These are phyloP conservation scores for Zizania latifolia DNA, from an alignment of 176 grass and related monocot species.

Conservation along the genomic window DNA sequence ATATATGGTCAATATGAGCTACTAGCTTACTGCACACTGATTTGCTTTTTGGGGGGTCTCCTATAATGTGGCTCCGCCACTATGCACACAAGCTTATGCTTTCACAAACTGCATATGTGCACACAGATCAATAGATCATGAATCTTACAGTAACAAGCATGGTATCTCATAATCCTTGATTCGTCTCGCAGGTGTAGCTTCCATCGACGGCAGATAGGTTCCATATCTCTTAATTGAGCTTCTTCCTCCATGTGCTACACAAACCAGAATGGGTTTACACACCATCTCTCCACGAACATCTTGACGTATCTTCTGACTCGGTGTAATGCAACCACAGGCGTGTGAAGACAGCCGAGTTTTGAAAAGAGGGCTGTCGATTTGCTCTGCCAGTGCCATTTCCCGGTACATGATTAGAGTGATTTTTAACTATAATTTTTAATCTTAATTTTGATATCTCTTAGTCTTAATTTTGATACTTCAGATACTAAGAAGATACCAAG, in stretches of 20 bases:
- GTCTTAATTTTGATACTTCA: no score
- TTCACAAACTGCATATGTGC: background rate
- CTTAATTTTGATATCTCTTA: no score
- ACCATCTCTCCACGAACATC: background rate
- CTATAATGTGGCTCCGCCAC: no score
- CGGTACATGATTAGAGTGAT: no score
- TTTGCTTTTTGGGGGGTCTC: no score
- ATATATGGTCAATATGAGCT: no score
- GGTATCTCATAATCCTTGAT: background rate
- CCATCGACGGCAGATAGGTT: background rate
- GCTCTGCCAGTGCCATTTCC: background rate
- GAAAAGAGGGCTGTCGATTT: background rate
- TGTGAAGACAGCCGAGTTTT: background rate
- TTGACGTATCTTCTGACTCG: conserved; percentile 4
- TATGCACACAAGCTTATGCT: background rate
- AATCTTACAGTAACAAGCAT: no score
- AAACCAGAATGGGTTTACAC: background rate
- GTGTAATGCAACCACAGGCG: background rate
- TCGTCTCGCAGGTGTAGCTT: conserved; percentile 21
- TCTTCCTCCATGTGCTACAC: background rate
- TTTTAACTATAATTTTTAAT: no score
- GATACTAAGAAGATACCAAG: no score
- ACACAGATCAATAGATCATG: background rate
- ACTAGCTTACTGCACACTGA: no score
- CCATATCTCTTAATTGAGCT: background rate